Base-by-base conservation (phyloP, 2,329 filamentous ascomycete species). In the Podosphaera fusca region DNA sequence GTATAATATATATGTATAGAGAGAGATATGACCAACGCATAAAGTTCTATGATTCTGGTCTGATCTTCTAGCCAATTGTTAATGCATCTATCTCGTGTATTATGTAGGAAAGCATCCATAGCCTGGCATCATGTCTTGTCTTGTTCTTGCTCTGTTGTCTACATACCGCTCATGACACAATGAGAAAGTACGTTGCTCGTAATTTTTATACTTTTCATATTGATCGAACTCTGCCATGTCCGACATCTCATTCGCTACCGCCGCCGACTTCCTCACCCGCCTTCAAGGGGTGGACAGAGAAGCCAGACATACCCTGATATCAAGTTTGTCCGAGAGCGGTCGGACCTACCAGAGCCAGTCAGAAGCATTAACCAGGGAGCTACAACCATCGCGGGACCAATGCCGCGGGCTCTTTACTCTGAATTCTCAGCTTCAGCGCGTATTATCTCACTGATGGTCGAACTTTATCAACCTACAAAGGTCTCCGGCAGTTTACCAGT, bases 91-190 rank as follows among this genome's bases (percentile, higher is more conserved):
- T 21, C 21, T 21, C 21, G 21, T 21, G 21, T 21, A 21, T 21
- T 21, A 21, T 21, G 21, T 21, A 21, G 21, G 21, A 21, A 21
- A 21, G 21, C 21, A 21, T 21, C 21, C 21, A 21, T 21, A 21
- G 21, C 21, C 21, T 21, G 21, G 21, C 21, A 21, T 21, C 21
- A 21, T 21, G 21, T 21, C 21, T 21, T 21, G 21, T 21, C 21
- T 21, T 21, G 21, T 21, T 21, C 21, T 21, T 21, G 21, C 21
- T 21, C 21, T 21, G 21, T 21, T 21, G 21, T 21, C 21, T 21
- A 21, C 21, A 21, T 21, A 21, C 21, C 21, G 21, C 21, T 21
- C 21, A 21, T 1, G 21, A 21, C 21, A 89, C 90, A 38, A 5
- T 10, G 35, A 6, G 35, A 38, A 5, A 38, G 1, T 38, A 38